These are phyloP conservation scores for Mariannaea elegans DNA, from an alignment of 2,329 filamentous ascomycete genomes.

Conservation along the genomic window DNA sequence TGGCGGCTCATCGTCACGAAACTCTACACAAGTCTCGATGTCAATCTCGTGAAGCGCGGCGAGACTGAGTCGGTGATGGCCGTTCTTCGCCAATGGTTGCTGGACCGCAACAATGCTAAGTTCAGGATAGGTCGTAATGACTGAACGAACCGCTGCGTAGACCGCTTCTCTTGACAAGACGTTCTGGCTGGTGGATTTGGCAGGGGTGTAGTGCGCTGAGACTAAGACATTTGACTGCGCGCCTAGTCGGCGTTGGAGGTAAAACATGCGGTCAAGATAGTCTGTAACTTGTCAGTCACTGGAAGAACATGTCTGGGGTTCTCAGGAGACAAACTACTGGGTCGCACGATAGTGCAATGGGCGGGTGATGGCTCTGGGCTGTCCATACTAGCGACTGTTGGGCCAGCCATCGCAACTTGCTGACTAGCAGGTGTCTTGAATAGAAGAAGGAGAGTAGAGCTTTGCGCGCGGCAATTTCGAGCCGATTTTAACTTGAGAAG, in stretches of 20 bases:
- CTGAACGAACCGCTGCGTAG: slow-evolving; percentile 10
- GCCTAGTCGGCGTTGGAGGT: slow-evolving; percentile 29
- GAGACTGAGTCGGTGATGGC: slow-evolving; percentile 7
- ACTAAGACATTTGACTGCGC: slow-evolving; percentile 29
- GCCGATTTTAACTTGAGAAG: too few species aligned
- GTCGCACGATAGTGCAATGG: slow-evolving; percentile 16
- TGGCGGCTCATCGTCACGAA: background rate
- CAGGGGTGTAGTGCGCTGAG: slow-evolving; percentile 27
- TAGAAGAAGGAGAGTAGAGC: too few species aligned
- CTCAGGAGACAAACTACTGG: slow-evolving; percentile 9
- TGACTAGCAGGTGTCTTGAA: background rate
- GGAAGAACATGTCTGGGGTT: background rate
- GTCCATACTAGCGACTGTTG: background rate
- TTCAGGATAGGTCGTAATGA: slow-evolving; percentile 19
- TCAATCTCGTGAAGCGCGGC: slow-evolving; percentile 26
- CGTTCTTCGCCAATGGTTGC: background rate
- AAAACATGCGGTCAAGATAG: slow-evolving; percentile 30
- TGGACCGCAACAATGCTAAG: slow-evolving; percentile 11
- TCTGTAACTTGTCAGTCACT: slow-evolving; percentile 2
- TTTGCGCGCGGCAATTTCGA: too few species aligned
- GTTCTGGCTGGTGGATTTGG: too few species aligned
- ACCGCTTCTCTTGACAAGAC: slow-evolving; percentile 7
- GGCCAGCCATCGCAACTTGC: too few species aligned
- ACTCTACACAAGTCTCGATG: slow-evolving; percentile 25
- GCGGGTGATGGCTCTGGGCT: background rate